A percentile compares a stretch with the other conserved stretches of the same genome.
Evolutionary conservation across 305 asterid species (phyloP).

Genomic region (Rubia peregrina): DNA sequence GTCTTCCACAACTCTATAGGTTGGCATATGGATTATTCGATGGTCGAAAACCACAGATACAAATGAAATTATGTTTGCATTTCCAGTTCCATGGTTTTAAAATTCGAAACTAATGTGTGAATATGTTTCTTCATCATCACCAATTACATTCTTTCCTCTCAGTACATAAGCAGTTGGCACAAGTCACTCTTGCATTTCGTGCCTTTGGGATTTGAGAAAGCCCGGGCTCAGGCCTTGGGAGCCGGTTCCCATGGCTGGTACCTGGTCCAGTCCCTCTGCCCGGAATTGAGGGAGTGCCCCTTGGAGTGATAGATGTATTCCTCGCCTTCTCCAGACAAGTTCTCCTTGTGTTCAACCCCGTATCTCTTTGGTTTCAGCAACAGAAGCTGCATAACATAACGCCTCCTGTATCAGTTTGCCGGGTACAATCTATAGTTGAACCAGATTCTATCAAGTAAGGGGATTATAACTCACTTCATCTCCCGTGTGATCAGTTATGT

Average conservation of each 20-base stretch:
- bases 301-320: constrained; percentile 92
- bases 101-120: not conserved
- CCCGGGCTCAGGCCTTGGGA: constrained; percentile 34
- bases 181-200: constrained; percentile 2
- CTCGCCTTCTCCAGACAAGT: constrained; percentile 93
- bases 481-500: constrained; percentile 89
- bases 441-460: not conserved
- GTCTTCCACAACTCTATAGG: not conserved
- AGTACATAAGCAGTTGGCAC: no score
- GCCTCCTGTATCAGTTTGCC: not conserved
- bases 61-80: not conserved
- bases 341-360: constrained; percentile 85
- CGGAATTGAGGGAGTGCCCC: constrained; percentile 86
- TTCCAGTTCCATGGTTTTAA: no score
- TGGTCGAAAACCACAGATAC: not conserved
- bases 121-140: not conserved
- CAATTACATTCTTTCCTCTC: not conserved
- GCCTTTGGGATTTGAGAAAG: constrained; percentile 6
- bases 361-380: constrained; percentile 84
- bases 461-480: constrained; percentile 55
- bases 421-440: not conserved
- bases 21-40: not conserved
- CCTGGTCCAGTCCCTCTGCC: constrained; percentile 92
- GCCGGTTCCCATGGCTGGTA: constrained; percentile 63
- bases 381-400: constrained; percentile 46